Evolutionary conservation across 768 basidiomycete genomes (phyloP).

Genomic region (Cystobasidium ongulense): DNA sequence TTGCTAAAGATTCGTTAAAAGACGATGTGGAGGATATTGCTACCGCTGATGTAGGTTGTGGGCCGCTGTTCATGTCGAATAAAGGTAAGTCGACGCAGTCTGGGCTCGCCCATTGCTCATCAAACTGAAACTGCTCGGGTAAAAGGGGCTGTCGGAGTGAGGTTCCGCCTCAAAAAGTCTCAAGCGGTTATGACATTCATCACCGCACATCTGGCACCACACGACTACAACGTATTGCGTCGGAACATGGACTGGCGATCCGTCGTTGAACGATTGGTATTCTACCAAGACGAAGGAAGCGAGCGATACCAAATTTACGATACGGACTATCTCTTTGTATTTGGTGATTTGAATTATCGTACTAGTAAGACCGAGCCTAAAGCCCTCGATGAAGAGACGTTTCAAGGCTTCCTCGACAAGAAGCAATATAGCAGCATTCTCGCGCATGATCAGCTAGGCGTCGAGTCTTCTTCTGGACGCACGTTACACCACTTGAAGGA

Average conservation of each 20-base stretch:
- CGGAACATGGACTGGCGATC: conserved; percentile 71
- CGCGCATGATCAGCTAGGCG: conserved; percentile 41
- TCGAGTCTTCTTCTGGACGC: conserved; percentile 59
- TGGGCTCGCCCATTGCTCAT: too few relatives aligned
- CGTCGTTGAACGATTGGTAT: conserved; percentile 72
- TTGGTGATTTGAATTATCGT: conserved; percentile 58
- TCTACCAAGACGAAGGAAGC: conserved; percentile 51
- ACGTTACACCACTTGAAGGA: conserved; percentile 69
- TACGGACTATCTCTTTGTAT: conserved; percentile 81
- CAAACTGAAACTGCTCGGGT: conserved; percentile 68
- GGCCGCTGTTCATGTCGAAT: conserved; percentile 26
- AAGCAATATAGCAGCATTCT: conserved; percentile 34
- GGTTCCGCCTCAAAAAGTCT: conserved; percentile 61
- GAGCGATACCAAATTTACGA: conserved; percentile 53
- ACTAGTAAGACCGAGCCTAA: conserved; percentile 2
- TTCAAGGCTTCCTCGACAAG: not conserved
- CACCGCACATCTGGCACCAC: conserved; percentile 81
- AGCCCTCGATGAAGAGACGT: conserved; percentile 40
- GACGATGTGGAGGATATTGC: conserved; percentile 50
- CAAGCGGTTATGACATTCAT: conserved; percentile 60
- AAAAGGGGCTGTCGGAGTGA: conserved; percentile 86
- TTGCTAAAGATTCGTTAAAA: conserved; percentile 56
- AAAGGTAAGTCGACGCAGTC: conserved; percentile 44
- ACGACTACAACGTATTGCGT: conserved; percentile 56
- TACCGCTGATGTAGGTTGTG: not conserved